A percentile compares a stretch with the other conserved stretches of the same genome.
Evolutionary conservation across 176 grass and related monocot species (phyloP).

Genomic region (Areca catechu): DNA sequence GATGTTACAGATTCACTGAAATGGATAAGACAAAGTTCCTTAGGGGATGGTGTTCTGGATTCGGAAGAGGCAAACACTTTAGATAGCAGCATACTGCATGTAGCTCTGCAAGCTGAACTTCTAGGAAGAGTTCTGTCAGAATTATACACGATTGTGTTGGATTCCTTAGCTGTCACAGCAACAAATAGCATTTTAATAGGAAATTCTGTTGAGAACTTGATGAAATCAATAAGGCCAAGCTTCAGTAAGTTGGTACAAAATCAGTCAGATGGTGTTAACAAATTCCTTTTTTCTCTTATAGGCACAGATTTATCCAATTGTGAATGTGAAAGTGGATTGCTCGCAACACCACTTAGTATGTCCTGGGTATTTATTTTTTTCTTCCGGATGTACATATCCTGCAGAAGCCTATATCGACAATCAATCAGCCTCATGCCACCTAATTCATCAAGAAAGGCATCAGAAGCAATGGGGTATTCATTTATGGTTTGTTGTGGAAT

Average conservation of each 20-base stretch:
- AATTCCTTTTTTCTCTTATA: constrained; percentile 36
- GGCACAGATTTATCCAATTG: constrained; percentile 26
- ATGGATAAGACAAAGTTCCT: constrained; percentile 40
- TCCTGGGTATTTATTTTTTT: constrained; percentile 56
- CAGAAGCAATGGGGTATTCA: constrained; percentile 50
- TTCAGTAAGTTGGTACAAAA: constrained; percentile 58
- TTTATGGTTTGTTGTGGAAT: constrained; percentile 57
- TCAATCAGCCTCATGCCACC: constrained; percentile 73
- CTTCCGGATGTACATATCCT: constrained; percentile 65
- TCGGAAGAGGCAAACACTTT: constrained; percentile 12
- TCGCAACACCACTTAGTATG: constrained; percentile 27
- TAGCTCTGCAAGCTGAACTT: constrained; percentile 46
- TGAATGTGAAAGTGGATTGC: constrained; percentile 22
- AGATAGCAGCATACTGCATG: constrained; percentile 22
- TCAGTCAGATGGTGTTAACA: constrained; percentile 34
- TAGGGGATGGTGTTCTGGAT: constrained; percentile 25
- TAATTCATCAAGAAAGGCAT: constrained; percentile 57
- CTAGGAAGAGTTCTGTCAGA: constrained; percentile 70
- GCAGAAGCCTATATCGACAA: constrained; percentile 66
- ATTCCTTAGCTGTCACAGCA: constrained; percentile 61
- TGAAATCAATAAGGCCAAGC: constrained; percentile 40
- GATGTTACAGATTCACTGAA: constrained; percentile 61
- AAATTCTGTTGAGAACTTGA: constrained; percentile 71
- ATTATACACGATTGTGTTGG: constrained; percentile 55
- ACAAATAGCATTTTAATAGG: constrained; percentile 66